Percentiles rank a stretch among this genome's conserved stretches.
These are phyloP conservation scores for Colletotrichum sp. DNA, from an alignment of 2,329 filamentous ascomycete species.

Conservation along the genomic window DNA sequence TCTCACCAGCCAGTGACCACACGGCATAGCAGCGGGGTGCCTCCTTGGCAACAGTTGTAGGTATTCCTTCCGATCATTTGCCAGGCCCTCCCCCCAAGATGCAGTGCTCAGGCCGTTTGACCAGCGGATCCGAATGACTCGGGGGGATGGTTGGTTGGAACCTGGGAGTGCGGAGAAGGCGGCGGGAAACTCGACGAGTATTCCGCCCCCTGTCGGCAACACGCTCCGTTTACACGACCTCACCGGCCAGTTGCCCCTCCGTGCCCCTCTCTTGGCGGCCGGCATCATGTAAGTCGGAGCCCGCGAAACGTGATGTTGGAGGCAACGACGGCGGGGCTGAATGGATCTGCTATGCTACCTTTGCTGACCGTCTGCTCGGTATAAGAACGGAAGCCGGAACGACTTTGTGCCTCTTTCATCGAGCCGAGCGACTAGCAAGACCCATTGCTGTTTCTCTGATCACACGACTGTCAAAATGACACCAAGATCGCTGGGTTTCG, in stretches of 20 bases:
- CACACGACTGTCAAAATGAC: background rate
- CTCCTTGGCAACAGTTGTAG: background rate
- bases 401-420: background rate
- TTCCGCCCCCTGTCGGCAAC: background rate
- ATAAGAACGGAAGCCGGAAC: background rate
- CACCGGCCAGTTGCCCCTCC: constrained; percentile 1
- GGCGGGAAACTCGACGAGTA: constrained; percentile 15
- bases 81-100: background rate
- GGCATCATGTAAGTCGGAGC: background rate
- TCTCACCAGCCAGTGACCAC: background rate
- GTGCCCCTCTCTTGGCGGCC: constrained; percentile 14
- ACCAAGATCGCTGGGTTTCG: background rate
- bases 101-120: background rate
- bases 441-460: background rate
- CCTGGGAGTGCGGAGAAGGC: background rate
- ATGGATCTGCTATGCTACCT: background rate
- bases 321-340: background rate
- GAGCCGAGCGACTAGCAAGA: background rate
- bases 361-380: background rate
- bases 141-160: background rate
- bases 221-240: background rate
- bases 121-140: constrained; percentile 7
- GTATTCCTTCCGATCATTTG: background rate
- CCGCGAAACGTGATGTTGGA: background rate
- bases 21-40: background rate